Conservation (phyloP, 306 rosid species). For the Cucurbita argyrosperma region DNA sequence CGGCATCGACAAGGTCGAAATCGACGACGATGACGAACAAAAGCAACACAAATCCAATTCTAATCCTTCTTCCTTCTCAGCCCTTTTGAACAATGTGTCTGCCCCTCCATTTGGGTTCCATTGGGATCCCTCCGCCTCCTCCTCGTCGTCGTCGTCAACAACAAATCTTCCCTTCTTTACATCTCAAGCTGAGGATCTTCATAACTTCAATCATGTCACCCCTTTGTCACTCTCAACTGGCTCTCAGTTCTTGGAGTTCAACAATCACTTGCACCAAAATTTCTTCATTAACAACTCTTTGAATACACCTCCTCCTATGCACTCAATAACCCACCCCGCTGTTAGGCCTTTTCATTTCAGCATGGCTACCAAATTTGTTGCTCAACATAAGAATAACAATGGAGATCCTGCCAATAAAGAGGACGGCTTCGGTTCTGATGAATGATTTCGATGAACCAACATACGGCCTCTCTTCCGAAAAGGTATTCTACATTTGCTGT, state of each 20-base stretch:
- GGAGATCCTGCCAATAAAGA: constrained; percentile 26
- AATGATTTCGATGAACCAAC: constrained; percentile 9
- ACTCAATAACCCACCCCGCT: constrained; percentile 9
- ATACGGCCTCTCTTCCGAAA: not conserved
- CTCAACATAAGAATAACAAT: constrained; percentile 11
- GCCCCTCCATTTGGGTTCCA: constrained; percentile 10
- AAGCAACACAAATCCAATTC: not conserved
- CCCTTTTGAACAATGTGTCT: constrained; percentile 11
- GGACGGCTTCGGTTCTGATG: constrained; percentile 19
- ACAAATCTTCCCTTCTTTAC: constrained; percentile 13
- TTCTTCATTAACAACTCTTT: not conserved
- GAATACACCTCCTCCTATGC: constrained; percentile 1
- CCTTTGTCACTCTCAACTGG: constrained; percentile 48
- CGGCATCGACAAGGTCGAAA: not conserved
- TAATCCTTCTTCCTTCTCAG: constrained; percentile 31
- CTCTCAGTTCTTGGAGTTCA: constrained; percentile 24
- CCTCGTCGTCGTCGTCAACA: not conserved
- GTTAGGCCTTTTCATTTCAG: constrained; percentile 36
- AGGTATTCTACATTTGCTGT: not conserved
- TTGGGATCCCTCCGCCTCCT: not conserved
- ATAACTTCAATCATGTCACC: constrained; percentile 33
- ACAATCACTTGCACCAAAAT: constrained; percentile 28
- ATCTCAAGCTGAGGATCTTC: constrained; percentile 29
- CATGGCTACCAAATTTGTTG: constrained; percentile 26
- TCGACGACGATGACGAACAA: not conserved